Conservation (phyloP, 768 basidiomycete species). For the Serendipita indica region DNA sequence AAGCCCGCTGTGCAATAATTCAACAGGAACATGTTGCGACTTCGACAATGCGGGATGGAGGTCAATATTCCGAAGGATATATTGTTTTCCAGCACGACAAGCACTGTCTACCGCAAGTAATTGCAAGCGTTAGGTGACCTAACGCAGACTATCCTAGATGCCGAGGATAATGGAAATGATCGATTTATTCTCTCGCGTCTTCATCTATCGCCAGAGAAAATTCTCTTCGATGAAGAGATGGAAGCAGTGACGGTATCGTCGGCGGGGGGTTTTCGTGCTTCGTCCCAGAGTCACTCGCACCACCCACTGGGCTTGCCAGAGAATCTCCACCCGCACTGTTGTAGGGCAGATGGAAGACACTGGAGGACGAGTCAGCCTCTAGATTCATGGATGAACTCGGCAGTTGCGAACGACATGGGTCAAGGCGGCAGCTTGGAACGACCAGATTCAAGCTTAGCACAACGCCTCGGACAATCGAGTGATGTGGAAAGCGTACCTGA, state of each 20-base stretch:
- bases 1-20: neutral
- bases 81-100: neutral
- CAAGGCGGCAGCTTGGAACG: neutral
- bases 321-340: neutral
- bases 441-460: neutral
- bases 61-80: neutral
- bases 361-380: neutral
- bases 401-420: neutral
- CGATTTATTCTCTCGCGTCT: neutral
- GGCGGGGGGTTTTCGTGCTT: neutral
- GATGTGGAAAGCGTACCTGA: neutral
- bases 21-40: neutral
- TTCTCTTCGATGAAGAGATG: neutral
- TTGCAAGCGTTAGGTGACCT: neutral
- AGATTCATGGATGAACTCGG: no score
- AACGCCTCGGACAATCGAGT: neutral
- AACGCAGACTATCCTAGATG: neutral
- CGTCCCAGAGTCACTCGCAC: neutral
- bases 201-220: neutral
- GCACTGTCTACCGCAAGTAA: neutral
- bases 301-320: neutral
- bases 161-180: neutral
- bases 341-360: neutral
- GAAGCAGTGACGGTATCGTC: neutral
- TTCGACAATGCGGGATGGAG: neutral